Percentiles rank a stretch among this genome's conserved stretches.
Evolutionary conservation across 1,284 basidiomycete genomes (phyloP).

Genomic region (Gomphus bonarii): DNA sequence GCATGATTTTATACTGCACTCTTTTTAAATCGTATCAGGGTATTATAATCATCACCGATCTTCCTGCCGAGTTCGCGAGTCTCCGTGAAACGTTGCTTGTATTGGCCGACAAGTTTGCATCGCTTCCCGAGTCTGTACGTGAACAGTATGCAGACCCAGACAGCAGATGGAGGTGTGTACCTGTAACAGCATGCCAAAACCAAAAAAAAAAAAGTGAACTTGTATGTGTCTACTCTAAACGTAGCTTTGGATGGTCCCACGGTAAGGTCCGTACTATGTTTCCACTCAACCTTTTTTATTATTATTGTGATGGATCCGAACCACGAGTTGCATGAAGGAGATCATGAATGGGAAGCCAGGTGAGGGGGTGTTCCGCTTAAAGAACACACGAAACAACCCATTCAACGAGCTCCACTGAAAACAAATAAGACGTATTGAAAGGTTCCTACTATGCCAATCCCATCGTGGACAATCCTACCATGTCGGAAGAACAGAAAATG

Average conservation of each 20-base stretch:
- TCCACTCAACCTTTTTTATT: too few species aligned
- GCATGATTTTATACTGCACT: too few species aligned
- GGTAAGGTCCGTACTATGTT: constrained; percentile 56
- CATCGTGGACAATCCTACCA: constrained; percentile 50
- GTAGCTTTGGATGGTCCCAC: constrained; percentile 87
- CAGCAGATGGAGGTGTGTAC: constrained; percentile 61
- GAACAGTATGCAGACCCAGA: constrained; percentile 62
- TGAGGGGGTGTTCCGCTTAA: constrained; percentile 20
- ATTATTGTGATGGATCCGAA: not conserved
- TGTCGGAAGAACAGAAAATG: constrained; percentile 39
- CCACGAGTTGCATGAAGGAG: constrained; percentile 39
- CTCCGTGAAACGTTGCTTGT: constrained; percentile 64
- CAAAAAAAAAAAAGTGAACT: too few species aligned
- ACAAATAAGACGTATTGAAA: constrained; percentile 77
- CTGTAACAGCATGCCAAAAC: too few species aligned
- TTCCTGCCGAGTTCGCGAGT: constrained; percentile 53
- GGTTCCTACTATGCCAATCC: constrained; percentile 93
- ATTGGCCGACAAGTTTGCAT: constrained; percentile 65
- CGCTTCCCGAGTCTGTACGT: constrained; percentile 48
- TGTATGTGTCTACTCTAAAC: not conserved
- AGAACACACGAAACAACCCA: too few species aligned
- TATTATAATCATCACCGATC: constrained; percentile 70
- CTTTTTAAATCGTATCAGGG: constrained; percentile 27
- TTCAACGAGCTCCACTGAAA: too few species aligned
- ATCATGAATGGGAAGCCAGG: constrained; percentile 89